Evolutionary conservation across 139 green algal species (phyloP).

Genomic region (Coelastrella sp.): DNA sequence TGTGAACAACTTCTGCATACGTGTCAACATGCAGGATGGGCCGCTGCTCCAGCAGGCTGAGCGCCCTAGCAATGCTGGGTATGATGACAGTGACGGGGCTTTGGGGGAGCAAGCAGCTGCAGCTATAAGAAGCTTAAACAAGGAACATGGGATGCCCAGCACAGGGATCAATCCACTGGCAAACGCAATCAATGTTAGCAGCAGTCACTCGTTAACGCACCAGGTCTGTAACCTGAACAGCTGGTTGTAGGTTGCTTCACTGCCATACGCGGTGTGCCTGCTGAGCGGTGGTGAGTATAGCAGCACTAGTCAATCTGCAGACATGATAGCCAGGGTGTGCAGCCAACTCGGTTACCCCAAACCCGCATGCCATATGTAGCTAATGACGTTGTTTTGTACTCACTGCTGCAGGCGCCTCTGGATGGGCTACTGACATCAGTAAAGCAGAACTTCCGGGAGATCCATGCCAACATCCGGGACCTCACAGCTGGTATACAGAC

Average conservation of each 20-base stretch:
- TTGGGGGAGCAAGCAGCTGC: neutral
- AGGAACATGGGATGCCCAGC: neutral
- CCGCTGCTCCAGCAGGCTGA: neutral
- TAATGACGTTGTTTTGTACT: neutral
- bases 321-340: no score
- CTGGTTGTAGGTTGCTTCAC: no score
- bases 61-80: neutral
- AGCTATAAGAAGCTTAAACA: constrained; percentile 6
- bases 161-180: constrained; percentile 8
- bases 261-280: no score
- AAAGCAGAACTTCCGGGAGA: neutral
- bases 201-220: neutral
- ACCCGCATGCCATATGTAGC: no score
- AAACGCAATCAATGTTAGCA: constrained; percentile 10
- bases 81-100: neutral
- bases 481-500: constrained; percentile 10
- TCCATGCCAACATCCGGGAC: constrained; percentile 24
- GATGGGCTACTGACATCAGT: constrained; percentile 31
- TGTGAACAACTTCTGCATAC: neutral
- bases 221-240: no score
- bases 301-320: no score
- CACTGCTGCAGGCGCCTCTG: neutral
- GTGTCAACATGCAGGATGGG: neutral
- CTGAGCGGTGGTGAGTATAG: no score
- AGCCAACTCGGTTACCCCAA: no score